Evolutionary conservation across 2,329 filamentous ascomycete genomes (phyloP).

Genomic region (Cadophora sp.): DNA sequence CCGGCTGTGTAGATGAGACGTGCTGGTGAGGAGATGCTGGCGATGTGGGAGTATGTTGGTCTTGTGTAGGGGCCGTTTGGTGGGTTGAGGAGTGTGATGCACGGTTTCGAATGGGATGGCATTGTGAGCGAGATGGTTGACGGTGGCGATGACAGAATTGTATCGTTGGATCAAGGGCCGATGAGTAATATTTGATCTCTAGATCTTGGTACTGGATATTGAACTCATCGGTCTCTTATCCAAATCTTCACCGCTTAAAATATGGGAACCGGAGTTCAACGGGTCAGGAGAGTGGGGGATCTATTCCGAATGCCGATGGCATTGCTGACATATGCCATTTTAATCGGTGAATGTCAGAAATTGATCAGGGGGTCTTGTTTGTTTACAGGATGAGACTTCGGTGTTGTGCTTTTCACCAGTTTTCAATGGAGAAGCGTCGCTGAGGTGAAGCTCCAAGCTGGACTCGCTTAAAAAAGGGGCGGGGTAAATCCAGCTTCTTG

Average conservation of each 20-base stretch:
- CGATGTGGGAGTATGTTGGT: slow-evolving; percentile 21
- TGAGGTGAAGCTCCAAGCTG: too few relatives aligned
- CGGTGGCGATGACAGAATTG: background rate
- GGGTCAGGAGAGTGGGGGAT: background rate
- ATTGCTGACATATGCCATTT: too few relatives aligned
- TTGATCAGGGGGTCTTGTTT: too few relatives aligned
- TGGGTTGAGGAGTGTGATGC: slow-evolving; percentile 14
- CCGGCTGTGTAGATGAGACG: slow-evolving; percentile 18
- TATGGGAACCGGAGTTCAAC: background rate
- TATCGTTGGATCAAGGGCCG: background rate
- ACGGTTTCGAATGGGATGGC: background rate
- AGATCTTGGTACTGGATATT: background rate
- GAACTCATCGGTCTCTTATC: background rate
- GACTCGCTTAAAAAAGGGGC: background rate
- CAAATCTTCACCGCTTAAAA: background rate
- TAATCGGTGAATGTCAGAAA: too few relatives aligned
- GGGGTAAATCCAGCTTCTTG: background rate
- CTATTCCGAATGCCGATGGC: background rate
- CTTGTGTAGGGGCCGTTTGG: background rate
- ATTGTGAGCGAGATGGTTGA: background rate
- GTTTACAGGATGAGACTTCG: too few relatives aligned
- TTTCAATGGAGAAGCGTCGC: too few relatives aligned
- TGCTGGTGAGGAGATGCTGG: background rate
- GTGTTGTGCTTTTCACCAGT: too few relatives aligned
- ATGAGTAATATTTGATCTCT: background rate